phyloP scores from a whole-genome alignment of 768 basidiomycete genomes.

The Pisolithus microcarpus region DNA sequence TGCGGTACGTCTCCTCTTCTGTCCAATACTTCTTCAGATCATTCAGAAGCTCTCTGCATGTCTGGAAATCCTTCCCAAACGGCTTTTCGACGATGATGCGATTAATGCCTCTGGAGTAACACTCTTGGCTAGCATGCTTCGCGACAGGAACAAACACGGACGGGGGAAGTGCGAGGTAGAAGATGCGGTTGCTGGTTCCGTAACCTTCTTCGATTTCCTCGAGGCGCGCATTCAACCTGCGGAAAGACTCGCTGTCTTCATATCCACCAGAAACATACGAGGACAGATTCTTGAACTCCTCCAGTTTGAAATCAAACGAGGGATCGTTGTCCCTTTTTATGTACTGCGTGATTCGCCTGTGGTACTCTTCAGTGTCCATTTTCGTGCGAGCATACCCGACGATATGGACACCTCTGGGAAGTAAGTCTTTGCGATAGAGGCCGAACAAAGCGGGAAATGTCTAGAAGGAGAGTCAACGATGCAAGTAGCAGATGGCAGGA shows the following conservation, averaged over 20 bases:
- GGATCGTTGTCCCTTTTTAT: slow-evolving; percentile 74
- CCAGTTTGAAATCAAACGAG: slow-evolving; percentile 51
- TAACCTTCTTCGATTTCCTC: slow-evolving; percentile 77
- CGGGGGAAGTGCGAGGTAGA: slow-evolving; percentile 97
- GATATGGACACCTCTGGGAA: slow-evolving; percentile 62
- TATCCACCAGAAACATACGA: slow-evolving; percentile 86
- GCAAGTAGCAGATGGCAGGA: slow-evolving; percentile 26
- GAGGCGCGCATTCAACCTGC: slow-evolving; percentile 67
- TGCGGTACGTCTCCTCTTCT: slow-evolving; percentile 98
- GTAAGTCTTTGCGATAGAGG: slow-evolving; percentile 83
- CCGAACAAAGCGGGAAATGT: slow-evolving; percentile 95
- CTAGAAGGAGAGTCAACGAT: slow-evolving; percentile 44
- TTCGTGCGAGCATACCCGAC: slow-evolving; percentile 96
- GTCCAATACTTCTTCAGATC: slow-evolving; percentile 83
- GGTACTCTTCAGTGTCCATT: slow-evolving; percentile 81
- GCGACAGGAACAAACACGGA: slow-evolving; percentile 91
- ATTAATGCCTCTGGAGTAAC: slow-evolving; percentile 74
- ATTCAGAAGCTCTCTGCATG: slow-evolving; percentile 68
- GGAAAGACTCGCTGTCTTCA: slow-evolving; percentile 76
- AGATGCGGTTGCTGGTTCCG: slow-evolving; percentile 70
- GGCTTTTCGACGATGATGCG: slow-evolving; percentile 98
- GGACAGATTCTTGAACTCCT: slow-evolving; percentile 76
- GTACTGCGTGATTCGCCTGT: slow-evolving; percentile 76
- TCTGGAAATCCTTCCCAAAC: slow-evolving; percentile 91
- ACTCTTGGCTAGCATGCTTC: slow-evolving; percentile 71